Conservation (phyloP, 768 basidiomycete genomes). For the Boletales sp. region DNA sequence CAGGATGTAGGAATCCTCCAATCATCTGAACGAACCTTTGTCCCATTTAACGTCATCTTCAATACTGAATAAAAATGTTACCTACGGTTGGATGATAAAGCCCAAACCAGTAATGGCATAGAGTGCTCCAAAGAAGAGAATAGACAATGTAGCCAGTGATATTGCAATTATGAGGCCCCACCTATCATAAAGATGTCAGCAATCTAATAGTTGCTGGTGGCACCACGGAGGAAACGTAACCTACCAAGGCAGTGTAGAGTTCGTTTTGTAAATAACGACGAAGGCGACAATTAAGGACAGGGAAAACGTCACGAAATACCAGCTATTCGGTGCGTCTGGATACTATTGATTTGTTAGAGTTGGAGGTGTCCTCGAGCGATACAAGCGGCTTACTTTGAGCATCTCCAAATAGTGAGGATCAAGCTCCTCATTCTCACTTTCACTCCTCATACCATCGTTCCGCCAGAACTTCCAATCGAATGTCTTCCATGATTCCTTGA, state of each 20-base stretch:
- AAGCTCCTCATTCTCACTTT: constrained; percentile 37
- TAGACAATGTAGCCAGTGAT: constrained; percentile 46
- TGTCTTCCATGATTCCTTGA: constrained; percentile 23
- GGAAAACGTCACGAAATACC: constrained; percentile 29
- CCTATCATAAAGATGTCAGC: constrained; percentile 1
- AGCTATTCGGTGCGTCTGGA: constrained; percentile 32
- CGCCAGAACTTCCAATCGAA: constrained; percentile 38
- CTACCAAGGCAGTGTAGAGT: constrained; percentile 53
- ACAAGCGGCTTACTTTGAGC: constrained; percentile 29
- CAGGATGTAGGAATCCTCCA: constrained; percentile 33
- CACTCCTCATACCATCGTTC: constrained; percentile 15
- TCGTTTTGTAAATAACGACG: constrained; percentile 50
- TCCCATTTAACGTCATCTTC: neutral
- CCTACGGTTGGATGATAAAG: constrained; percentile 25
- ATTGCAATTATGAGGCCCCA: constrained; percentile 53
- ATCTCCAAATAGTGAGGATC: constrained; percentile 57
- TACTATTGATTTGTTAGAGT: constrained; percentile 24
- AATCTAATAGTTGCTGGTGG: neutral
- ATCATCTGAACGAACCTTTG: constrained; percentile 37
- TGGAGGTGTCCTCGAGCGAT: constrained; percentile 7
- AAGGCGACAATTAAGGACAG: constrained; percentile 46
- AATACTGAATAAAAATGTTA: constrained; percentile 1
- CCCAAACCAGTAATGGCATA: constrained; percentile 45
- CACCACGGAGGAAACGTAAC: neutral
- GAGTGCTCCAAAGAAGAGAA: constrained; percentile 54